These are phyloP conservation scores for Mallotus japonicus DNA, from an alignment of 441 rosid genomes.

Conservation along the genomic window DNA sequence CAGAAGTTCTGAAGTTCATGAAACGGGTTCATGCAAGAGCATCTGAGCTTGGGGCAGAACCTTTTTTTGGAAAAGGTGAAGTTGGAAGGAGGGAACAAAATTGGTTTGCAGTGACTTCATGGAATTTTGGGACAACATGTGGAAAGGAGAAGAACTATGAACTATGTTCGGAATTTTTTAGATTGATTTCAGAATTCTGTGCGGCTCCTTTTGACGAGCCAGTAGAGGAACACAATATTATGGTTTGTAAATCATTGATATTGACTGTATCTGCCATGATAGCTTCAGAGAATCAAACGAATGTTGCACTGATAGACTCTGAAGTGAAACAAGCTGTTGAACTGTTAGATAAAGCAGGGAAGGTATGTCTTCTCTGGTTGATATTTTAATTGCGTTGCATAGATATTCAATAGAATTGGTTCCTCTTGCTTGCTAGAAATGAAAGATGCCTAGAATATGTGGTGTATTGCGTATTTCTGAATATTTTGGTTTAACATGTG, in stretches of 20 bases:
- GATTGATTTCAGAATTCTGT: conserved; percentile 63
- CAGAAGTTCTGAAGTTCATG: conserved; percentile 57
- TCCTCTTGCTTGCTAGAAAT: background rate
- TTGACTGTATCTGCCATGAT: conserved; percentile 64
- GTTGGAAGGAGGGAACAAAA: conserved; percentile 69
- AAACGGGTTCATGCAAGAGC: conserved; percentile 55
- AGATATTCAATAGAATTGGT: background rate
- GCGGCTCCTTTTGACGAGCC: conserved; percentile 40
- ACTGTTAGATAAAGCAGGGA: conserved; percentile 71
- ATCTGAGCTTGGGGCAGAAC: conserved; percentile 62
- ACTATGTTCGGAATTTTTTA: conserved; percentile 60
- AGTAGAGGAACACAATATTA: conserved; percentile 46
- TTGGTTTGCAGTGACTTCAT: conserved; percentile 83
- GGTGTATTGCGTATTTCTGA: background rate
- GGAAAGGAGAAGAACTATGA: conserved; percentile 71
- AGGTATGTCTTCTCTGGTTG: conserved; percentile 40
- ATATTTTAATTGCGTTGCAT: background rate
- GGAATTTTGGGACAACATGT: conserved; percentile 77
- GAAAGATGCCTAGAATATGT: background rate
- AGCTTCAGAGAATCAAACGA: conserved; percentile 64
- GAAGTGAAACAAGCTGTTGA: conserved; percentile 69
- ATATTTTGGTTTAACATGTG: background rate
- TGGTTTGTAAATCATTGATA: conserved; percentile 70
- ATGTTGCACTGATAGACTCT: conserved; percentile 43
- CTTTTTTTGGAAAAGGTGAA: conserved; percentile 80